Evolutionary conservation across 2,329 filamentous ascomycete genomes (phyloP), one percentile per base, ranked within the genome.

Genomic region (Cladosporium austrohemisphaericum): DNA sequence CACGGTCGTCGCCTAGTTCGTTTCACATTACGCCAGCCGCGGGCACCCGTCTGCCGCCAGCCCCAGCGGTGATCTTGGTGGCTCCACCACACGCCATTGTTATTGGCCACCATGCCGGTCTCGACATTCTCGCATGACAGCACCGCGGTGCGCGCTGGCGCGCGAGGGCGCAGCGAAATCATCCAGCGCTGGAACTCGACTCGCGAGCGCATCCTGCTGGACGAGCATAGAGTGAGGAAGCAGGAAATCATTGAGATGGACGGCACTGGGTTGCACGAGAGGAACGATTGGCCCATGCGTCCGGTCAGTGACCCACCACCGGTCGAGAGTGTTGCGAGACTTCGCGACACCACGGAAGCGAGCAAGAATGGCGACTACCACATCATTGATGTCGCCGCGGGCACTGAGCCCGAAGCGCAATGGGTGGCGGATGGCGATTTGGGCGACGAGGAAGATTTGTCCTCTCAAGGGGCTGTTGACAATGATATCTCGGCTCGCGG

Each of bases 171-270:
- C 19, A 54, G 55, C 26, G 37, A 38, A 19, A 55, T 63, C 26
- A 52, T 61, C 25, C 52, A 51, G 41, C 53, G 58, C 50, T 61
- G 60, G 58, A 62, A 50, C 41, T 56, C 55, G 26, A 61, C 59
- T 13, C 50, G 59, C 41, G 56, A 61, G 26, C 58, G 58, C 37
- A 57, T 63, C 11, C 19, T 35, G 26, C 49, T 51, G 31, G 60
- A 64, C 49, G 59, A 62, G 45, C 56, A 58, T 33, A 55, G 56
- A 35, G 52, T 52, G 41, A 61, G 52, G 49, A 53, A 56, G 47
- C 55, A 44, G 23, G 49, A 54, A 23, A 58, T 60, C 35, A 54
- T 55, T 43, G 62, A 65, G 55, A 57, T 62, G 56, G 59, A 63
- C 49, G 61, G 59, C 19, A 60, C 57, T 13, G 59, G 55, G 19